Evolutionary conservation across 192 early-diverging fungal species (phyloP).

Genomic region (Phlyctochytrium bullatum): DNA sequence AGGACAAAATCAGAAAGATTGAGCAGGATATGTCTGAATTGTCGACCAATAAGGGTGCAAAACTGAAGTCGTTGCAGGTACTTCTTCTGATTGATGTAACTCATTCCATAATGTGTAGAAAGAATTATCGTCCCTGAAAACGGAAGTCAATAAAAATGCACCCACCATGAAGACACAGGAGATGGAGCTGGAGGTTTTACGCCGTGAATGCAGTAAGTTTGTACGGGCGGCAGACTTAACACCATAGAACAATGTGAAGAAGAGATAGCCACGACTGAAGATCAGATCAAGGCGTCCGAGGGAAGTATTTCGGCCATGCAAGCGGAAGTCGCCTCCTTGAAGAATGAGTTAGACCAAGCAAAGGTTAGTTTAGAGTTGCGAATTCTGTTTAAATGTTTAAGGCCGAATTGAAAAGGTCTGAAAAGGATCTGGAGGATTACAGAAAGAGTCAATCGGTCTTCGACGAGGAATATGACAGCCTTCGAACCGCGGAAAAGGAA

Average conservation of each 20-base stretch:
- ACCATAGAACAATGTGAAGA: conserved; percentile 1
- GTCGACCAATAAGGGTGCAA: background rate
- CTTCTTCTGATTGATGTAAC: background rate
- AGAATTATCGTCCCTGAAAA: background rate
- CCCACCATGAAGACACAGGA: background rate
- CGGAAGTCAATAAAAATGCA: background rate
- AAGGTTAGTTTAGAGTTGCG: background rate
- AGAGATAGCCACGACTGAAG: background rate
- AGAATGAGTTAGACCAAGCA: background rate
- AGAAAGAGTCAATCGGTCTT: background rate
- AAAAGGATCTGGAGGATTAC: background rate
- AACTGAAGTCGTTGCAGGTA: conserved; percentile 1
- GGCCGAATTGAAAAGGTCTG: background rate
- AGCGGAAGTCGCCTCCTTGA: background rate
- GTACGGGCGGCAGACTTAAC: background rate
- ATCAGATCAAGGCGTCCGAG: background rate
- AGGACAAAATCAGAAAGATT: background rate
- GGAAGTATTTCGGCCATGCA: background rate
- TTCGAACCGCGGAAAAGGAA: background rate
- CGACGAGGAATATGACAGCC: background rate
- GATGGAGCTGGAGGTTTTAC: background rate
- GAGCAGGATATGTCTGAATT: background rate
- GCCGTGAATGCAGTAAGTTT: background rate
- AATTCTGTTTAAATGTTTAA: background rate
- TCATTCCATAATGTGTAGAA: background rate